Conservation (phyloP, 129 eudicot species). For the Deinandra increscens region DNA sequence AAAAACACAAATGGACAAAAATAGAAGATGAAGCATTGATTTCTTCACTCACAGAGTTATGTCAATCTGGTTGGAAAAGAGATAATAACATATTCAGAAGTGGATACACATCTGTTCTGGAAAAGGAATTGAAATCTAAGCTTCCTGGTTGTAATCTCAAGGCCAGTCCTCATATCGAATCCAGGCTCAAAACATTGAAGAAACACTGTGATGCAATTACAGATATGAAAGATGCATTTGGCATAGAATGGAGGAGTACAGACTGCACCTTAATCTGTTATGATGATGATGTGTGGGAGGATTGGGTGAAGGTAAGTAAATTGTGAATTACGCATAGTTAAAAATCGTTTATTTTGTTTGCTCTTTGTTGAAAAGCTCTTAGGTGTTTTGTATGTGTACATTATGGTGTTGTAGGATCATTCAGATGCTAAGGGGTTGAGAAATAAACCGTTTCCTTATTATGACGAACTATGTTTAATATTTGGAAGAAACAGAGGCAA, state of each 20-base stretch:
- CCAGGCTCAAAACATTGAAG: conserved; percentile 39
- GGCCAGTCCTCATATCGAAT: conserved; percentile 46
- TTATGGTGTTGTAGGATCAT: conserved; percentile 37
- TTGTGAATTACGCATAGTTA: conserved; percentile 5
- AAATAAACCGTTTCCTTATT: conserved; percentile 38
- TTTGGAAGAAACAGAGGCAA: conserved; percentile 37
- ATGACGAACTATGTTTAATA: conserved; percentile 32
- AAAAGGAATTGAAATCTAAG: conserved; percentile 35
- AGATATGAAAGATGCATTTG: conserved; percentile 36
- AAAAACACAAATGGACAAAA: conserved; percentile 42
- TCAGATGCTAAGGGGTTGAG: conserved; percentile 41
- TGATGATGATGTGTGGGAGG: conserved; percentile 44
- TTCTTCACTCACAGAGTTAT: conserved; percentile 37
- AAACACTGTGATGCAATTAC: conserved; percentile 42
- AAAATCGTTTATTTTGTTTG: background rate
- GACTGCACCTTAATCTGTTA: conserved; percentile 30
- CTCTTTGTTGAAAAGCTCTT: background rate
- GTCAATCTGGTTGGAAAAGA: conserved; percentile 41
- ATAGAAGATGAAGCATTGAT: conserved; percentile 44
- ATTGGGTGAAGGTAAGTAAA: conserved; percentile 35
- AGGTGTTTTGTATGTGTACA: background rate
- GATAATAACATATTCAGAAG: conserved; percentile 39
- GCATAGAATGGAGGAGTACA: conserved; percentile 37
- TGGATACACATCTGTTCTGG: conserved; percentile 38
- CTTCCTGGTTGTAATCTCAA: conserved; percentile 43